A percentile compares a stretch with the other conserved stretches of the same genome.
Evolutionary conservation across 139 green algal genomes (phyloP).

Genomic region (Dunaliella primolecta): DNA sequence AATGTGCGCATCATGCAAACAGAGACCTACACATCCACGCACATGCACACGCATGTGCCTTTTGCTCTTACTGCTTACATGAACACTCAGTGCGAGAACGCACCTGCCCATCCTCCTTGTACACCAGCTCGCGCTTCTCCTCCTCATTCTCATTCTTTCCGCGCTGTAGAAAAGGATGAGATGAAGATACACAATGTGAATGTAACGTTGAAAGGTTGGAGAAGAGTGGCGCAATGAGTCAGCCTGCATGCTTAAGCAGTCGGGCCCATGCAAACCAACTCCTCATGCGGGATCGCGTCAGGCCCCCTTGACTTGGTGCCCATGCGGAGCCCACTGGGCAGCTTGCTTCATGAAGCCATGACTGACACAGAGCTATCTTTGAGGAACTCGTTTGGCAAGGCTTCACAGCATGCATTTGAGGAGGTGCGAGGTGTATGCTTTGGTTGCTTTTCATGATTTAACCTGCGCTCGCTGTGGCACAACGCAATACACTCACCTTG

Average conservation of each 20-base stretch:
- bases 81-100: conserved; percentile 48
- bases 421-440: background rate
- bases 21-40: background rate
- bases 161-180: conserved; percentile 23
- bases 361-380: too few relatives aligned
- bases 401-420: background rate
- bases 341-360: too few relatives aligned
- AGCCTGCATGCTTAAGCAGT: background rate
- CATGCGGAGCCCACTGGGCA: too few relatives aligned
- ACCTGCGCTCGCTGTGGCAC: background rate
- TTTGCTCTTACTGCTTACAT: too few relatives aligned
- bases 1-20: background rate
- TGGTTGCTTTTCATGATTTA: background rate
- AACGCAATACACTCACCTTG: background rate
- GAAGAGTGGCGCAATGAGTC: background rate
- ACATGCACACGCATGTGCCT: background rate
- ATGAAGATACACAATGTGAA: background rate
- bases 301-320: too few relatives aligned
- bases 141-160: conserved; percentile 87
- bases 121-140: conserved; percentile 99
- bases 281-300: too few relatives aligned
- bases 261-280: background rate
- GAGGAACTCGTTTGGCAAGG: background rate
- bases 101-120: conserved; percentile 97
- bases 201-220: background rate